phyloP scores from a whole-genome alignment of 75 land plant species.

The Ceratopteris richardii region DNA sequence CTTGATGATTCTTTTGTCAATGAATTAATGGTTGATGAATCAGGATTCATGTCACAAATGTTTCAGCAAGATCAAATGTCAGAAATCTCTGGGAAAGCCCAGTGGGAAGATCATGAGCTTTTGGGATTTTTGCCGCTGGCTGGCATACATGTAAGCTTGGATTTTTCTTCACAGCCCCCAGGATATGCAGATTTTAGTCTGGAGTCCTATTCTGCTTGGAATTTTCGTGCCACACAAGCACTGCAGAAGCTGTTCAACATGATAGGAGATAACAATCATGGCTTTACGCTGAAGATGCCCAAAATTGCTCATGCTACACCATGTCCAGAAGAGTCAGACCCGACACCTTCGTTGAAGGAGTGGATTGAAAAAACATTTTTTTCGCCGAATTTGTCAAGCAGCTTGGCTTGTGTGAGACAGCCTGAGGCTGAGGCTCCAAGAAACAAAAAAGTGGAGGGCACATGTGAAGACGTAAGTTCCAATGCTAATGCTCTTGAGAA shows the following conservation, averaged over 20 bases:
- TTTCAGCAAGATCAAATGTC: constrained; percentile 10
- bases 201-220: not conserved
- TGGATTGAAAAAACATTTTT: constrained; percentile 2
- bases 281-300: not conserved
- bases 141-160: constrained; percentile 26
- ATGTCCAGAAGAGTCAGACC: not conserved
- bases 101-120: constrained; percentile 75
- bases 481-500: too few relatives aligned
- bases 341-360: constrained; percentile 2
- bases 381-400: not conserved
- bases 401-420: not conserved
- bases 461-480: not conserved
- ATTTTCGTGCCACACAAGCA: not conserved
- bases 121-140: constrained; percentile 51
- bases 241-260: not conserved
- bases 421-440: not conserved
- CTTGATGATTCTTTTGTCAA: constrained; percentile 18
- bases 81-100: constrained; percentile 13
- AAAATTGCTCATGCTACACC: not conserved
- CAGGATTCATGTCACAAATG: constrained; percentile 3
- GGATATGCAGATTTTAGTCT: constrained; percentile 3
- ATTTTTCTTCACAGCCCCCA: constrained; percentile 24
- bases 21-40: constrained; percentile 18
- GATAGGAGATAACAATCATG: not conserved
- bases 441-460: not conserved